Percentiles rank a stretch among this genome's conserved stretches.
phyloP scores from a whole-genome alignment of 495 filamentous ascomycete genomes.

The Parathielavia appendiculata region DNA sequence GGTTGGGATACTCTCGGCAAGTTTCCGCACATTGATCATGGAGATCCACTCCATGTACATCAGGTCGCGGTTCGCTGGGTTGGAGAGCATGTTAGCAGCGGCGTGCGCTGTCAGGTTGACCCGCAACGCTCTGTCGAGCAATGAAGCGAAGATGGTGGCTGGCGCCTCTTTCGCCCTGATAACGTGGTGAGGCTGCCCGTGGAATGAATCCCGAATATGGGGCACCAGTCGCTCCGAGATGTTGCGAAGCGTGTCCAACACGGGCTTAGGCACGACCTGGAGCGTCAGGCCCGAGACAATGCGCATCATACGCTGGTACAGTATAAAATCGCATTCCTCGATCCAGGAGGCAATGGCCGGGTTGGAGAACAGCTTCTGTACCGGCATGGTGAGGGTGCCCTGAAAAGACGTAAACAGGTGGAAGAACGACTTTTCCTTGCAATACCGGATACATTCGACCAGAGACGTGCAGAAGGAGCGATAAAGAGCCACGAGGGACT shows the following conservation, averaged over 20 bases:
- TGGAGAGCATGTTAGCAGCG: slow-evolving; percentile 69
- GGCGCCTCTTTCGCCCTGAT: slow-evolving; percentile 79
- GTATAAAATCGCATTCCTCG: slow-evolving; percentile 85
- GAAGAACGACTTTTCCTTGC: slow-evolving; percentile 91
- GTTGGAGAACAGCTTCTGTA: slow-evolving; percentile 87
- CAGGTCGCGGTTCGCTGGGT: slow-evolving; percentile 67
- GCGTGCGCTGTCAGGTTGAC: slow-evolving; percentile 89
- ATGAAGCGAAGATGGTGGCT: slow-evolving; percentile 78
- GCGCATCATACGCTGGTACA: slow-evolving; percentile 94
- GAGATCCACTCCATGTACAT: slow-evolving; percentile 93
- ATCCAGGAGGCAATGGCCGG: slow-evolving; percentile 86
- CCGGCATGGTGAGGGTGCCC: slow-evolving; percentile 90
- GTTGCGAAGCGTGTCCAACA: slow-evolving; percentile 74
- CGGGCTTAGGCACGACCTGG: slow-evolving; percentile 79
- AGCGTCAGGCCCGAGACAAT: slow-evolving; percentile 79
- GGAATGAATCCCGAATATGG: slow-evolving; percentile 76
- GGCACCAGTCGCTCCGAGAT: slow-evolving; percentile 73
- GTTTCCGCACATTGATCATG: slow-evolving; percentile 65
- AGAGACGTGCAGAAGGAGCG: slow-evolving; percentile 91
- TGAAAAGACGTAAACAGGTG: slow-evolving; percentile 94
- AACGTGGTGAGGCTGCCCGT: slow-evolving; percentile 74
- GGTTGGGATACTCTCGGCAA: slow-evolving; percentile 56
- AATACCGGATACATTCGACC: slow-evolving; percentile 89
- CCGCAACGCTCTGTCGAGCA: slow-evolving; percentile 77
- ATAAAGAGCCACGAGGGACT: slow-evolving; percentile 77